Percentiles rank a stretch among this genome's conserved stretches.
Conservation (phyloP, 371 early-diverging fungal genomes). For the Parasitella parasitica region DNA sequence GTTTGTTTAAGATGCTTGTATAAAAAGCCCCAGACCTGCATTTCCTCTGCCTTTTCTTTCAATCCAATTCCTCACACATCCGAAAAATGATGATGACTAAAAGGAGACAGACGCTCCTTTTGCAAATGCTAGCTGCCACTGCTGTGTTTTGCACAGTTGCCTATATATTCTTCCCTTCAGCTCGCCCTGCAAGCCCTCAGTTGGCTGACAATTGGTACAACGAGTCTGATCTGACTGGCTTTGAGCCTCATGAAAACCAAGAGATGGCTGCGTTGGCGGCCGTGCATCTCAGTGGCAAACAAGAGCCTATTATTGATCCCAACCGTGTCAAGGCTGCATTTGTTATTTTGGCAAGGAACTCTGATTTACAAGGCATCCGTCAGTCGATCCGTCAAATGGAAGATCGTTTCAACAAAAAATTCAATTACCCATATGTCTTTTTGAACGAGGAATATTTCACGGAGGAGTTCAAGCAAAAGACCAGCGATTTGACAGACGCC, state of each 20-base stretch:
- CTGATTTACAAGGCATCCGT: conserved; percentile 69
- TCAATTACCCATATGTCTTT: conserved; percentile 89
- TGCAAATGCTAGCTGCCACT: background rate
- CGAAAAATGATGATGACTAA: background rate
- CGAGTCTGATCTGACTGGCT: background rate
- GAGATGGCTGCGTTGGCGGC: conserved; percentile 3
- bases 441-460: conserved; percentile 82
- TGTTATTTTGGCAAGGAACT: conserved; percentile 70
- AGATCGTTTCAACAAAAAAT: conserved; percentile 79
- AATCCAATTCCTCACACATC: background rate
- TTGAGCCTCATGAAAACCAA: conserved; percentile 4
- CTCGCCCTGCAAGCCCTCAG: background rate
- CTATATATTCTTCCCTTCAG: background rate
- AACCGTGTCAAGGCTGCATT: conserved; percentile 57
- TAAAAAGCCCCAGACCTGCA: background rate
- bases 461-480: conserved; percentile 67
- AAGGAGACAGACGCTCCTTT: conserved; percentile 5
- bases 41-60: background rate
- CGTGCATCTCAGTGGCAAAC: background rate
- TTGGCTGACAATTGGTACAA: conserved; percentile 12
- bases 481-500: conserved; percentile 48
- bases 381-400: conserved; percentile 75
- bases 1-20: background rate
- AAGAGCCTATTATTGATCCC: conserved; percentile 2
- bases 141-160: background rate